These are phyloP conservation scores for Lanmaoa pseudosensibilis DNA, from an alignment of 768 basidiomycete species.

Conservation along the genomic window DNA sequence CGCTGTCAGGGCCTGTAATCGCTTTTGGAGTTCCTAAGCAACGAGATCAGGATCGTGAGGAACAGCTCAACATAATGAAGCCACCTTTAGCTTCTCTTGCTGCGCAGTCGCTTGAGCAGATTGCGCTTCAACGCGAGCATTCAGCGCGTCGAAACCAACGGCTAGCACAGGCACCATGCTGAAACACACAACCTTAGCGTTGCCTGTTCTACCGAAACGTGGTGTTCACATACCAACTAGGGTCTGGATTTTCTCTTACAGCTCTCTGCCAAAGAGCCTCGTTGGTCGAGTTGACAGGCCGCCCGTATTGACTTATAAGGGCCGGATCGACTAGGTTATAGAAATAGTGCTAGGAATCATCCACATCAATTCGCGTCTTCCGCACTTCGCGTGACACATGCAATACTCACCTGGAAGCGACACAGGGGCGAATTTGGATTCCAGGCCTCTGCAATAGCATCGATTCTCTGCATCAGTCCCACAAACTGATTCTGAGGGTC, in stretches of 20 bases:
- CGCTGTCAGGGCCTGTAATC: conserved; percentile 59
- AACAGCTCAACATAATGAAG: not conserved
- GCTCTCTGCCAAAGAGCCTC: conserved; percentile 80
- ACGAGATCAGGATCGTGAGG: conserved; percentile 6
- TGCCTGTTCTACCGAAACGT: not conserved
- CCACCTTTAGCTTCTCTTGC: conserved; percentile 62
- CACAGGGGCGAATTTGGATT: conserved; percentile 65
- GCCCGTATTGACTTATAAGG: conserved; percentile 62
- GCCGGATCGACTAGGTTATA: conserved; percentile 80
- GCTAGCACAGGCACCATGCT: conserved; percentile 82
- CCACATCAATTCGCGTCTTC: not conserved
- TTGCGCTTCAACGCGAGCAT: conserved; percentile 77
- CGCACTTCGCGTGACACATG: not conserved
- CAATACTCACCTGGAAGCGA: conserved; percentile 66
- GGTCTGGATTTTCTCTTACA: conserved; percentile 77
- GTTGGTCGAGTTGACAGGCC: conserved; percentile 70
- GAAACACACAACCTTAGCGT: conserved; percentile 7
- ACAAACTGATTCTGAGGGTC: conserved; percentile 61
- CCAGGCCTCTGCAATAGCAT: conserved; percentile 69
- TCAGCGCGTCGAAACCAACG: conserved; percentile 78
- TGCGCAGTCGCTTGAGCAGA: conserved; percentile 63
- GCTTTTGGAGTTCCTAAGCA: conserved; percentile 61
- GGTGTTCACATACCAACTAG: conserved; percentile 53
- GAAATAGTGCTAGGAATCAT: conserved; percentile 61
- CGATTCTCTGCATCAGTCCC: conserved; percentile 57